Evolutionary conservation across 805 yeast genomes (phyloP), one percentile per base, ranked within the genome.

Genomic region (Vanderwaltozyma yarrowii): DNA sequence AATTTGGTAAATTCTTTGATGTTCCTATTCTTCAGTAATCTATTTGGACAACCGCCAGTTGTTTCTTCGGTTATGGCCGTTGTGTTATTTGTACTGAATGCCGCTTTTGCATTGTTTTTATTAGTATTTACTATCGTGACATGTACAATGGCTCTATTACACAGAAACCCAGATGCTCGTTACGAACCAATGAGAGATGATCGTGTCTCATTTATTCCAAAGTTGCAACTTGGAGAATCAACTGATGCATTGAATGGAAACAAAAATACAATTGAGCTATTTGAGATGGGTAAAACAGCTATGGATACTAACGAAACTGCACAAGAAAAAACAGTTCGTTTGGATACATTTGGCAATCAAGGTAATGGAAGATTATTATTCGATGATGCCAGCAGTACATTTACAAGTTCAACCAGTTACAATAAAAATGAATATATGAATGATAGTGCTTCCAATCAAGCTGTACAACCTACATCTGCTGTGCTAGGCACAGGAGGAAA

Each of bases 181-280:
- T 92, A 92, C 66, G 89, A 86, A 65, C 97, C 96, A 44, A 82
- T 89, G 81, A 82, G 81, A 51, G 98, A 92, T 61, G 98, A 92
- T 57, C 76, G 98, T 58, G 92, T 83, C 36, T 83, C 96, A n/a
- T 92, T 92, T 60, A 83, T 92, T 55, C 88, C 88, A 45, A 71
- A 79, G 51, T 67, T 69, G 39, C 77, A 67, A 39, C 60, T 60
- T 25, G 61, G 47, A 35, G 57, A 26, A 24, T 37, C 40, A 14
- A 34, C 35, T 5, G 33, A 31, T 25, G 42, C 39, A 30, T 33
- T 41, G 19, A 45, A 47, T 31, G 55, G 50, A 13, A 41, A 47
- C 26, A 52, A 54, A 32, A 47, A 54, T 26, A 61, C 54, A 29
- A 51, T 52, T 12, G 64, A 59, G 38, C 40, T 60, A 33, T 56